Evolutionary conservation across 2,329 filamentous ascomycete genomes (phyloP), one percentile per base, ranked within the genome.

Genomic region (Geosmithia morbida): DNA sequence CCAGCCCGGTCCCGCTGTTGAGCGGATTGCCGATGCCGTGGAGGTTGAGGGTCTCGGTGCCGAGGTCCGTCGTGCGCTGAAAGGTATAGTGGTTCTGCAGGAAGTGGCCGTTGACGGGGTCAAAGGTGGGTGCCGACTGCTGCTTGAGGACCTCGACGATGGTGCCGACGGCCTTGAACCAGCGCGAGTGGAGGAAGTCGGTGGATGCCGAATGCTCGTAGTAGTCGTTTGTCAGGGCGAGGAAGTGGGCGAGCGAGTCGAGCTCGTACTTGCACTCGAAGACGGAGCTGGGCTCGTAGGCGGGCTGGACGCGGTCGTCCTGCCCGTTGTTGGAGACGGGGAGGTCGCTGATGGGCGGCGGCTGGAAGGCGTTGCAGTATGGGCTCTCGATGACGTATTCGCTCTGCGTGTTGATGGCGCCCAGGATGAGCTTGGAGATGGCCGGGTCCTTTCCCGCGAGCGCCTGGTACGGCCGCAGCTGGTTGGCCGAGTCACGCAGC

Each of bases 221-320:
- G 65, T 94, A 97, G 55, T 95, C 81, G 57, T 95, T 96, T 17
- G 75, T 78, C 2, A 98, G 68, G 0, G 85, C 80, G 6, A 98
- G 74, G 62, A 98, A 98, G 59, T 94, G 83, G 0, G 89, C 92
- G 1, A 98, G 72, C 8, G 89, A 96, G 66, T 98, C 92, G 19
- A 98, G 79, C 68, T 98, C 92, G 65, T 97, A 98, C 66, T 98
- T 98, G 77, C 92, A 98, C 65, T 98, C 92, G 54, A 96, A 98
- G 3, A 98, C 92, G 45, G 81, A 77, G 0, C 73, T 77, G 0
- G 83, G 83, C 58, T 97, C 88, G 59, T 94, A 97, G 1, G 73
- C 71, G 1, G 92, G 92, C 56, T 95, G 87, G 0, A 98, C 92
- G 8, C 61, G 65, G 58, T 98, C 92, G 18, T 83, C 76, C 60